phyloP scores from a whole-genome alignment of 345 rosid species.

The Hibiscus tridactylites region DNA sequence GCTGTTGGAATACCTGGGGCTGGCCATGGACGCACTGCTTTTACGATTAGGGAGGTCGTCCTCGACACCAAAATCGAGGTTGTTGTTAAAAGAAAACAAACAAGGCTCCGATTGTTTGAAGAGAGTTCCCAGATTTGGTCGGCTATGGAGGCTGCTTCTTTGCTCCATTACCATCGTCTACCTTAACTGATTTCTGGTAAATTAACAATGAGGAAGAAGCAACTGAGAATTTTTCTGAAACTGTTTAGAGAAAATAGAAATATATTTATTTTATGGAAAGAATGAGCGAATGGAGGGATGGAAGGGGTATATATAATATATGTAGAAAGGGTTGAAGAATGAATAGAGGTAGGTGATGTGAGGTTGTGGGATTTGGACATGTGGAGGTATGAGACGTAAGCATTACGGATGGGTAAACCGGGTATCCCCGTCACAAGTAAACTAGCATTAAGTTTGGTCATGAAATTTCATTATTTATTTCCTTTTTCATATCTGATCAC shows the following conservation, averaged over 20 bases:
- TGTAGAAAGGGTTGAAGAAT: background rate
- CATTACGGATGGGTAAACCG: background rate
- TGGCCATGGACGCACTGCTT: constrained; percentile 35
- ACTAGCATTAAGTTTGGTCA: background rate
- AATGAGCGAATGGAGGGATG: background rate
- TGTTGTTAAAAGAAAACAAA: constrained; percentile 1
- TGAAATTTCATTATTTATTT: too few relatives aligned
- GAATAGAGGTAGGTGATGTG: background rate
- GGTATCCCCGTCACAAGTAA: too few relatives aligned
- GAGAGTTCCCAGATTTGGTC: constrained; percentile 52
- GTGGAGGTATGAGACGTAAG: background rate
- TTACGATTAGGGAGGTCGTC: constrained; percentile 8
- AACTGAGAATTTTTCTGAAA: background rate
- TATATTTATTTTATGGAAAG: background rate
- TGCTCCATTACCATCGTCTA: constrained; percentile 14
- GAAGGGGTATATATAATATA: background rate
- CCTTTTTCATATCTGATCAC: background rate
- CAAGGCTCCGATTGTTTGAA: constrained; percentile 37
- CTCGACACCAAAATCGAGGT: constrained; percentile 12
- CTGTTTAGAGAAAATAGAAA: background rate
- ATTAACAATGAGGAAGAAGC: too few relatives aligned
- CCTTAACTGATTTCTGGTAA: too few relatives aligned
- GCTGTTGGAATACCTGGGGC: constrained; percentile 25
- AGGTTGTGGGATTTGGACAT: background rate
- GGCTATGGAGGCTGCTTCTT: constrained; percentile 13